Base-by-base conservation (phyloP, 2,329 filamentous ascomycete species). In the Trichoderma arundinaceum region DNA sequence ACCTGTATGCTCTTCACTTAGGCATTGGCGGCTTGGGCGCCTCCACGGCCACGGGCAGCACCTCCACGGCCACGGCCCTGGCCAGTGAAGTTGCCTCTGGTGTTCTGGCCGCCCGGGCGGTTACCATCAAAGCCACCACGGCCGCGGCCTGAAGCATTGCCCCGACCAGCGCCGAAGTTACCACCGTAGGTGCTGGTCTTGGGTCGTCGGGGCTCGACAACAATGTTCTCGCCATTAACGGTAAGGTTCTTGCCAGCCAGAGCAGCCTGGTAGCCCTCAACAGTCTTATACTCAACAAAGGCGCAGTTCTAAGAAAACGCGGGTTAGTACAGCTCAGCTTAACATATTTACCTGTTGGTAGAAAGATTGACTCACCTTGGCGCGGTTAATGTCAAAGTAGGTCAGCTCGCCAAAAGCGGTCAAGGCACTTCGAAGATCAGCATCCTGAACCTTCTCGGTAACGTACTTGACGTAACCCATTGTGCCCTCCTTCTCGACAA, bases 401-500 rank as follows among this genome's bases (percentile, higher is more conserved):
- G 84, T 83, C 65, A 94, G 77, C 73, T 90, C 86, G 69, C 92
- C 90, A 71, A 89, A 93, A 72, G 88, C 87, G 71, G 88, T 83
- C 59, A 99, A 82, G 62, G 87, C 85, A 61, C 84, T 83, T 77
- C 85, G 90, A 67, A 99, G 83, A 53, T 92, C 87, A 46, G 88
- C 86, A 13, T 88, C 85, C 75, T 92, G 86, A 60, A 99, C 89
- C 80, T 93, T 94, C 39, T 96, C 93, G 57, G 89, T 94, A 57
- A 98, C 94, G 73, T 94, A 96, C 84, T 97, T 97, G 78, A 99
- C 92, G 78, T 97, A 98, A 19, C 91, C 95, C 71, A 93, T 86
- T 62, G 89, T 89, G 68, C 87, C 87, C 69, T 94, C 90, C 74
- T 92, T 90, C 74, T 94, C 91, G 53, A 81, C 76, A n/a, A 81